Conservation (phyloP, 2,329 filamentous ascomycete genomes). For the Colletotrichum abscissum region DNA sequence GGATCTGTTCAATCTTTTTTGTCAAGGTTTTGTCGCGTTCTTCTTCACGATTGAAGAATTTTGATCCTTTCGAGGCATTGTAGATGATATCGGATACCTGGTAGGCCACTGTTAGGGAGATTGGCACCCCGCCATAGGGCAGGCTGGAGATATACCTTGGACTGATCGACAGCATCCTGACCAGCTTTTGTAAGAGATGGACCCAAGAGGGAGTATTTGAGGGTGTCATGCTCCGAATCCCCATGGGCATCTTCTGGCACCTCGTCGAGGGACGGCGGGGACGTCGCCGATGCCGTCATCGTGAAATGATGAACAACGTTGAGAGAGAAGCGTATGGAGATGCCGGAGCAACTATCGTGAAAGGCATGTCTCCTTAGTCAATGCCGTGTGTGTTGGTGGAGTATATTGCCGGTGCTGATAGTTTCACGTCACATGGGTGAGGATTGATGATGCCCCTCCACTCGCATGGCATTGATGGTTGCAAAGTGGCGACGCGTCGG, state of each 20-base stretch:
- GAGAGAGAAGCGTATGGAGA: not conserved
- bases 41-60: conserved; percentile 95
- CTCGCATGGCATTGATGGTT: not conserved
- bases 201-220: conserved; percentile 91
- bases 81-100: conserved; percentile 96
- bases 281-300: conserved; percentile 36
- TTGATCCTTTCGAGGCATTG: conserved; percentile 94
- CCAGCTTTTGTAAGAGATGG: conserved; percentile 94
- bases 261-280: conserved; percentile 9
- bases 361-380: conserved; percentile 14
- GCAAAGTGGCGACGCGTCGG: not conserved
- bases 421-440: not conserved
- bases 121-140: not conserved
- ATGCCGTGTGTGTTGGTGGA: not conserved
- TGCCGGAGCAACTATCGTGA: not conserved
- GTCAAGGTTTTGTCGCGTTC: conserved; percentile 84
- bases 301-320: not conserved
- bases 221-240: conserved; percentile 60
- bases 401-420: not conserved
- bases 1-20: conserved; percentile 83
- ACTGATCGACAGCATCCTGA: conserved; percentile 92
- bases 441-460: not conserved
- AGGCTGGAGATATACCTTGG: conserved; percentile 65
- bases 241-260: conserved; percentile 1
- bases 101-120: conserved; percentile 11